Conservation (phyloP, 495 filamentous ascomycete genomes). For the Penicillium egyptiacum region DNA sequence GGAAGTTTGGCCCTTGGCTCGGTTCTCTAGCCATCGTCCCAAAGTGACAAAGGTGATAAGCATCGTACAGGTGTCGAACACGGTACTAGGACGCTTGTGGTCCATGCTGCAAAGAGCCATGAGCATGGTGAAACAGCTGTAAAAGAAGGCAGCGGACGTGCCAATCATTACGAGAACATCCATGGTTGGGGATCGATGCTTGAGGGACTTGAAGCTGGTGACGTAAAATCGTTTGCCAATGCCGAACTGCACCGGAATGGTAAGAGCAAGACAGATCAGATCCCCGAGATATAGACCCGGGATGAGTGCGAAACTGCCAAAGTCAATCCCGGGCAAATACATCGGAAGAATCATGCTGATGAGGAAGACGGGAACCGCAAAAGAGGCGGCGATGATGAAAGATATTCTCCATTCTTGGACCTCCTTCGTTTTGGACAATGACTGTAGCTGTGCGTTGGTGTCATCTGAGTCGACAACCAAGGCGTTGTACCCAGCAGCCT, state of each 20-base stretch:
- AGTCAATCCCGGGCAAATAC: constrained; percentile 68
- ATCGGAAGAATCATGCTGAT: constrained; percentile 91
- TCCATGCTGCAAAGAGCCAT: constrained; percentile 69
- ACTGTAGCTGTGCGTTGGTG: constrained; percentile 95
- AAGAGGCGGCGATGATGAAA: constrained; percentile 69
- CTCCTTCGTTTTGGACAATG: constrained; percentile 91
- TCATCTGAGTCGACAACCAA: constrained; percentile 88
- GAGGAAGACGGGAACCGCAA: constrained; percentile 89
- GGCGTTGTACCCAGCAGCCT: constrained; percentile 80
- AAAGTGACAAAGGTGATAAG: constrained; percentile 95
- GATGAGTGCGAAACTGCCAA: constrained; percentile 61
- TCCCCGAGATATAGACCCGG: constrained; percentile 88
- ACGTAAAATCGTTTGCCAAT: constrained; percentile 91
- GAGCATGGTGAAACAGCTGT: constrained; percentile 85
- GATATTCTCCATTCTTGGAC: constrained; percentile 87
- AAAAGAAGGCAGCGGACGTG: constrained; percentile 97
- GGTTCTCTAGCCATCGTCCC: constrained; percentile 89
- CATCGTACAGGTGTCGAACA: constrained; percentile 99
- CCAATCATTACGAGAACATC: constrained; percentile 93
- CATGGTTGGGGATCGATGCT: constrained; percentile 92
- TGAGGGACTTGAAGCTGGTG: constrained; percentile 85
- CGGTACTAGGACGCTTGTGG: constrained; percentile 75
- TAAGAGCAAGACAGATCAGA: constrained; percentile 75
- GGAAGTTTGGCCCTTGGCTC: constrained; percentile 94
- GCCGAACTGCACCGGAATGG: constrained; percentile 93